phyloP scores from a whole-genome alignment of 371 early-diverging fungal species.

The Mucor piriformis region DNA sequence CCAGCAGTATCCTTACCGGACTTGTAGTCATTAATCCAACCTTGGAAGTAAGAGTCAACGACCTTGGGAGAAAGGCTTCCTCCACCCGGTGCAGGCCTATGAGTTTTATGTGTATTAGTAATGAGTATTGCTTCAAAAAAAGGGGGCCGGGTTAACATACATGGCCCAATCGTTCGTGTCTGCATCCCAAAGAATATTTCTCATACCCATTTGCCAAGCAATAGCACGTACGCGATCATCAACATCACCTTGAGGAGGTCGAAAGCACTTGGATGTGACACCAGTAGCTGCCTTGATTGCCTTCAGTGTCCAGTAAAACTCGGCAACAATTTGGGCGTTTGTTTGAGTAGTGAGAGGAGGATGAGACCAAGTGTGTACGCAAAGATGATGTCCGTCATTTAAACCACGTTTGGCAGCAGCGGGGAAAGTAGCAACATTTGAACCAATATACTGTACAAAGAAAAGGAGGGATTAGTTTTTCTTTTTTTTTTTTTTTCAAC shows the following conservation, averaged over 20 bases:
- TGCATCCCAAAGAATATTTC: slow-evolving; percentile 48
- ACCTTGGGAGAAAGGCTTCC: slow-evolving; percentile 30
- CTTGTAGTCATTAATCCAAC: slow-evolving; percentile 42
- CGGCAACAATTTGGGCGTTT: slow-evolving; percentile 57
- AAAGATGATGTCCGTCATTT: slow-evolving; percentile 46
- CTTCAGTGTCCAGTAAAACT: slow-evolving; percentile 53
- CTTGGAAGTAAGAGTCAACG: slow-evolving; percentile 41
- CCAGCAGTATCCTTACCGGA: slow-evolving; percentile 38
- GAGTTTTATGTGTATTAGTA: not conserved
- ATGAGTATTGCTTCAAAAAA: not conserved
- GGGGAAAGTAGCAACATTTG: slow-evolving; percentile 44
- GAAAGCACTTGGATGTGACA: slow-evolving; percentile 55
- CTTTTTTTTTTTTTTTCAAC: not conserved
- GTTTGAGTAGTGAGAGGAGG: slow-evolving; percentile 53
- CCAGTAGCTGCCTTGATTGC: slow-evolving; percentile 60
- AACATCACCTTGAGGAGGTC: slow-evolving; percentile 58
- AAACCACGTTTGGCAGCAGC: slow-evolving; percentile 48
- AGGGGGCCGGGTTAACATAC: not conserved
- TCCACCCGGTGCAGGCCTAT: slow-evolving; percentile 14
- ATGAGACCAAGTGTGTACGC: slow-evolving; percentile 64
- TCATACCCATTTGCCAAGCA: slow-evolving; percentile 53
- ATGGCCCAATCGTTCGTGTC: slow-evolving; percentile 35
- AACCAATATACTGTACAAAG: slow-evolving; percentile 43
- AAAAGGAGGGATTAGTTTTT: not conserved
- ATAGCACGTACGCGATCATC: slow-evolving; percentile 58